Evolutionary conservation across 2,329 filamentous ascomycete genomes (phyloP).

Genomic region (Curvularia sp.): DNA sequence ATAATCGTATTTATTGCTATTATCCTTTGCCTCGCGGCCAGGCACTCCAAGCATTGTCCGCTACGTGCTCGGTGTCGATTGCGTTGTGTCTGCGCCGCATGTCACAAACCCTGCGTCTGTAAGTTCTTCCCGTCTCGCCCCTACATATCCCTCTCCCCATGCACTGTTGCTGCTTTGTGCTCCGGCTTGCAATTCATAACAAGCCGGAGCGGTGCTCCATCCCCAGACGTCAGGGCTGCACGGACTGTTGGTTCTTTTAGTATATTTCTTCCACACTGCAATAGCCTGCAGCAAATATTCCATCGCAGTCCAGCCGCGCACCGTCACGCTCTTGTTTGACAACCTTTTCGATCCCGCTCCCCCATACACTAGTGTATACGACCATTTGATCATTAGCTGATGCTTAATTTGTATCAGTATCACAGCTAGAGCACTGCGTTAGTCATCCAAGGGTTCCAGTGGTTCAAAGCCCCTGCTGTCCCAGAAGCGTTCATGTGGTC

Average conservation of each 20-base stretch:
- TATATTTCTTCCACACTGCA: slow-evolving; percentile 43
- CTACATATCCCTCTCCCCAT: slow-evolving; percentile 33
- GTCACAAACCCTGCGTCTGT: slow-evolving; percentile 37
- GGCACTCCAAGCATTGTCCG: slow-evolving; percentile 29
- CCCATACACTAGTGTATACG: slow-evolving; percentile 43
- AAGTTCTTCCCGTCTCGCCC: slow-evolving; percentile 39
- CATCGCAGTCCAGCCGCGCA: slow-evolving; percentile 45
- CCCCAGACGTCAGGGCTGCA: slow-evolving; percentile 52
- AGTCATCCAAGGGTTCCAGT: slow-evolving; percentile 33
- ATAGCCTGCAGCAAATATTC: slow-evolving; percentile 44
- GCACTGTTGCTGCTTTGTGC: slow-evolving; percentile 35
- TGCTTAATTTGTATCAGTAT: slow-evolving; percentile 44
- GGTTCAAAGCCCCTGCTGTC: slow-evolving; percentile 41
- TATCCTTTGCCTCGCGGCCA: slow-evolving; percentile 36
- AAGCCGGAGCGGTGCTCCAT: slow-evolving; percentile 47
- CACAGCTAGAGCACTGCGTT: slow-evolving; percentile 37
- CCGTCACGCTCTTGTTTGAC: slow-evolving; percentile 43
- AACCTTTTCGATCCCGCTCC: slow-evolving; percentile 31
- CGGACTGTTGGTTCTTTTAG: slow-evolving; percentile 48
- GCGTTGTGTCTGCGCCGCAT: slow-evolving; percentile 43
- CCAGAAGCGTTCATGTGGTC: slow-evolving; percentile 44
- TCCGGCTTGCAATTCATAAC: slow-evolving; percentile 44
- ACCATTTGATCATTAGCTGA: slow-evolving; percentile 41
- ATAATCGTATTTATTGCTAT: slow-evolving; percentile 46
- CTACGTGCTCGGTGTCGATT: slow-evolving; percentile 36